Evolutionary conservation across 2,329 filamentous ascomycete species (phyloP).

Genomic region (Westerdykella aurantiaca): DNA sequence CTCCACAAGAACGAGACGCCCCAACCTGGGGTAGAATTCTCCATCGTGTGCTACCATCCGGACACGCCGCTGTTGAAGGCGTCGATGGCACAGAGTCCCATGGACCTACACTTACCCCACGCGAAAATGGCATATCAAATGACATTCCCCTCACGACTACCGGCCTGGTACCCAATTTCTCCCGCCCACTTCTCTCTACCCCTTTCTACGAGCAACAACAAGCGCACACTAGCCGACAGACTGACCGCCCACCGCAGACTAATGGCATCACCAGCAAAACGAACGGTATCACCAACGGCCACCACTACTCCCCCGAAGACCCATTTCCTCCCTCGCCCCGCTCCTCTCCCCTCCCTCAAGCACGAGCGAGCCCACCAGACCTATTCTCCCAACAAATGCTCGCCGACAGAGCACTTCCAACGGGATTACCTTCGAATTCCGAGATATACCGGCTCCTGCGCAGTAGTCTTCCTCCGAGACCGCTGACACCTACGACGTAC

Average conservation of each 20-base stretch:
- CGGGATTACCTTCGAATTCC: slow-evolving; percentile 8
- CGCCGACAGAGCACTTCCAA: slow-evolving; percentile 3
- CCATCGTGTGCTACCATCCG: background rate
- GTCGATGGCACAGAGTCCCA: background rate
- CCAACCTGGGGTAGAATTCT: background rate
- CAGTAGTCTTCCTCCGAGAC: background rate
- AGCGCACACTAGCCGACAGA: no score
- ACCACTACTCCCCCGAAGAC: no score
- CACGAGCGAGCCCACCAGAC: slow-evolving; percentile 1
- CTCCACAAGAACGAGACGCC: background rate
- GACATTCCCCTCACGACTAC: background rate
- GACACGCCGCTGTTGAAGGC: background rate
- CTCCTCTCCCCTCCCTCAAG: no score
- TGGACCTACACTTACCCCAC: background rate
- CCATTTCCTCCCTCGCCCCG: no score
- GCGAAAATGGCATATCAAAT: background rate
- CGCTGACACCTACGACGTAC: slow-evolving; percentile 1
- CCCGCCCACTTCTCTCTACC: slow-evolving; percentile 11
- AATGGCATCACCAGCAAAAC: no score
- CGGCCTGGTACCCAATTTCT: slow-evolving; percentile 22
- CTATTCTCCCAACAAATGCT: background rate
- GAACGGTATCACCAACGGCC: no score
- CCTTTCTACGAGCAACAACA: no score
- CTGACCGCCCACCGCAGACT: no score
- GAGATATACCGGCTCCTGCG: slow-evolving; percentile 6